phyloP scores from a whole-genome alignment of 176 grass and related monocot genomes.

The Coix lacrymajobi region DNA sequence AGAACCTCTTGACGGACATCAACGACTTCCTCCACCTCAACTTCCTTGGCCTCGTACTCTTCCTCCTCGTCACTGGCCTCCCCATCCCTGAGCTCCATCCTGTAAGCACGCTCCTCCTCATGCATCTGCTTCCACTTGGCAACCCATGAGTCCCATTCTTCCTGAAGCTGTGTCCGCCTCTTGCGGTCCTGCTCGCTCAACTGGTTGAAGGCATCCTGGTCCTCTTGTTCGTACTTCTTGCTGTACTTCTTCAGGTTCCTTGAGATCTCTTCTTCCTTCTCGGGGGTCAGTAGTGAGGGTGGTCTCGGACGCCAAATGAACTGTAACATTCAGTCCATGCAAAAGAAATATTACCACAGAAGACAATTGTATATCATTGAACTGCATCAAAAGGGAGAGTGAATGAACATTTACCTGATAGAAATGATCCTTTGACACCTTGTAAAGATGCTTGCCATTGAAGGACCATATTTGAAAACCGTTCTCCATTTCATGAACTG shows the following conservation, averaged over 20 bases:
- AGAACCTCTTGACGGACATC: constrained; percentile 55
- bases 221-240: constrained; percentile 82
- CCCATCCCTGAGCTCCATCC: constrained; percentile 60
- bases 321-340: constrained; percentile 31
- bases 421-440: constrained; percentile 92
- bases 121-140: constrained; percentile 67
- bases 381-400: background rate
- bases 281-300: constrained; percentile 45
- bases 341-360: background rate
- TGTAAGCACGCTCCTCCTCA: constrained; percentile 53
- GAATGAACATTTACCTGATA: constrained; percentile 53
- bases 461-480: constrained; percentile 93
- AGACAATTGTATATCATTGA: background rate
- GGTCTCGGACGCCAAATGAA: constrained; percentile 77
- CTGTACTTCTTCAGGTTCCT: constrained; percentile 74
- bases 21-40: constrained; percentile 75
- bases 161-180: constrained; percentile 60
- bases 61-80: constrained; percentile 76
- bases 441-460: constrained; percentile 76
- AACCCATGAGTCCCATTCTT: constrained; percentile 83
- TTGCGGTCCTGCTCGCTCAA: constrained; percentile 67
- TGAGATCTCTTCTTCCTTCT: constrained; percentile 69
- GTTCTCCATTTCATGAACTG: constrained; percentile 95
- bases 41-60: constrained; percentile 82
- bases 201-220: constrained; percentile 62